Evolutionary conservation across 2,329 filamentous ascomycete species (phyloP).

Genomic region (Mycocentrospora acerina): DNA sequence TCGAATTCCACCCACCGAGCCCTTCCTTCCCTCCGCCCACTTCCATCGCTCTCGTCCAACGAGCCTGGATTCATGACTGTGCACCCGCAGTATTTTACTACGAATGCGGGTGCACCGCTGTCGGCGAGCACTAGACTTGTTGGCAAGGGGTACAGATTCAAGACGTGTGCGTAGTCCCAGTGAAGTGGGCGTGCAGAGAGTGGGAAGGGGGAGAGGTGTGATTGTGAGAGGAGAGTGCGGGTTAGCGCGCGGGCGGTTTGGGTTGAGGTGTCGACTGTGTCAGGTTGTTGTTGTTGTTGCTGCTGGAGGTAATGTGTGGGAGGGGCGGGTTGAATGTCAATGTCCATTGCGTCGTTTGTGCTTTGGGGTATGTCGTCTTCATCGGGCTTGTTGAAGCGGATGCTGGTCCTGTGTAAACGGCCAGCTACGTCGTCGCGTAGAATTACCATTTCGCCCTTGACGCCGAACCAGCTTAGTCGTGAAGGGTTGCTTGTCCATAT

Average conservation of each 20-base stretch:
- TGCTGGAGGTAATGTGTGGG: slow-evolving; percentile 7
- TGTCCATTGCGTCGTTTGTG: slow-evolving; percentile 48
- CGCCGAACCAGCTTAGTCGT: slow-evolving; percentile 80
- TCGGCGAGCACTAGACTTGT: slow-evolving; percentile 83
- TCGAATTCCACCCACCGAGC: slow-evolving; percentile 87
- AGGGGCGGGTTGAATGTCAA: slow-evolving; percentile 40
- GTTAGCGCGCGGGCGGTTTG: slow-evolving; percentile 73
- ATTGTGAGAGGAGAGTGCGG: slow-evolving; percentile 89
- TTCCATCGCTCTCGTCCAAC: slow-evolving; percentile 61
- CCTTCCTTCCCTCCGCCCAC: slow-evolving; percentile 63
- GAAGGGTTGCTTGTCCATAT: slow-evolving; percentile 89
- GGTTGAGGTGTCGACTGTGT: slow-evolving; percentile 30
- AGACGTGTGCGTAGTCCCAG: slow-evolving; percentile 78
- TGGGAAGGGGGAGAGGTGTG: slow-evolving; percentile 83
- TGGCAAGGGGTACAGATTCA: slow-evolving; percentile 86
- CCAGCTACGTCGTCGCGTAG: slow-evolving; percentile 85
- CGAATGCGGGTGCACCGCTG: slow-evolving; percentile 77
- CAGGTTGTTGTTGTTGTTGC: slow-evolving; percentile 14
- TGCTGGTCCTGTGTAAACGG: slow-evolving; percentile 72
- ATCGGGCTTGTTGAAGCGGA: slow-evolving; percentile 63
- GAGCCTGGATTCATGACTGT: slow-evolving; percentile 91
- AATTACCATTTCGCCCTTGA: slow-evolving; percentile 81
- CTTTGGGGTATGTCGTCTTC: slow-evolving; percentile 42
- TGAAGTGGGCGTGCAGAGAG: slow-evolving; percentile 77
- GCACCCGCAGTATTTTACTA: slow-evolving; percentile 90